Evolutionary conservation across 345 rosid species (phyloP).

Genomic region (Gossypium thurberi): DNA sequence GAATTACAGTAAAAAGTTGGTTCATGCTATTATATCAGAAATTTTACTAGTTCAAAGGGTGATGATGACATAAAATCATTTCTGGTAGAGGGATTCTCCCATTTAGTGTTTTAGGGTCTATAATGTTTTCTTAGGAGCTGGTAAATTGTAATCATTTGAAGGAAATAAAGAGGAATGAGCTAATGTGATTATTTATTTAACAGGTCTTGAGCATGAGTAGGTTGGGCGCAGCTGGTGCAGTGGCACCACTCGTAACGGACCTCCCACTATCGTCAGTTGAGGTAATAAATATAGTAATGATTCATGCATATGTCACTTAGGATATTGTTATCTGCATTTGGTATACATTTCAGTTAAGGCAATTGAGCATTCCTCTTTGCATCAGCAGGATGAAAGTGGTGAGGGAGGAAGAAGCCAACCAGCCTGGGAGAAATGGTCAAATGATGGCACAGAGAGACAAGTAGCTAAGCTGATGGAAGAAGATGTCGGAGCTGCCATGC

Average conservation of each 20-base stretch:
- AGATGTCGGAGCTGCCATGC: slow-evolving; percentile 96
- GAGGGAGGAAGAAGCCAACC: slow-evolving; percentile 83
- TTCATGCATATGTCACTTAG: background rate
- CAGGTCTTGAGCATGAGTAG: slow-evolving; percentile 99
- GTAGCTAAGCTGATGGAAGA: slow-evolving; percentile 99
- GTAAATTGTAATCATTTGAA: background rate
- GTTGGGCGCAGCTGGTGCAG: slow-evolving; percentile 97
- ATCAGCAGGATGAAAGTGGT: slow-evolving; percentile 62
- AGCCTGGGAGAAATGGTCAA: slow-evolving; percentile 97
- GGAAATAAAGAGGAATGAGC: background rate
- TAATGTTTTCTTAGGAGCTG: background rate
- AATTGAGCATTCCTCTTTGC: background rate
- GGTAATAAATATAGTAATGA: slow-evolving; percentile 37
- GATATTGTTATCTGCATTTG: background rate
- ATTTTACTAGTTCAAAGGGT: slow-evolving; percentile 4
- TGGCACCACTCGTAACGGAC: slow-evolving; percentile 96
- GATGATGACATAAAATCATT: background rate
- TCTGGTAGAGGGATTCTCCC: background rate
- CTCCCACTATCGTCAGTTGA: slow-evolving; percentile 86
- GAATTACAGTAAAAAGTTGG: background rate
- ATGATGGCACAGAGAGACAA: slow-evolving; percentile 86
- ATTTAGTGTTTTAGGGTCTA: background rate
- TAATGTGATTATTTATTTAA: slow-evolving; percentile 20
- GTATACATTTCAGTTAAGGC: background rate
- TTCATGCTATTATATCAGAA: background rate